Conservation (phyloP, 208 protist genomes). For the Vickermania spadyakhi region DNA sequence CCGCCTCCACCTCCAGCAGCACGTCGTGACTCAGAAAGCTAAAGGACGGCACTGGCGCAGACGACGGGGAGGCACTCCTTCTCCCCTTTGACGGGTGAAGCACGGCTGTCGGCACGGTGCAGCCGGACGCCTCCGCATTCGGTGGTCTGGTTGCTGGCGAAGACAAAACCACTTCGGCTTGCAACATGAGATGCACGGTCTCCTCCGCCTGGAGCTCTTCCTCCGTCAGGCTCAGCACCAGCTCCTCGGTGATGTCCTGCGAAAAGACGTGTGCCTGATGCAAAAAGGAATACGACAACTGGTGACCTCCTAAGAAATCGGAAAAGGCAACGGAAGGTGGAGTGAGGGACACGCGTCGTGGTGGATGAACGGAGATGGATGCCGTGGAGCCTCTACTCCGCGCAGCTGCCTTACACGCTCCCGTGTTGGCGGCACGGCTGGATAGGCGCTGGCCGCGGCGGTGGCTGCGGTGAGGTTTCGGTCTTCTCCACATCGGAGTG, state of each 20-base stretch:
- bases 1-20: constrained; percentile 79
- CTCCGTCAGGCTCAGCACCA: background rate
- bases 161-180: too few species aligned
- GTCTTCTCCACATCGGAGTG: too few species aligned
- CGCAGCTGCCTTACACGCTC: too few species aligned
- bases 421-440: background rate
- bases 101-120: too few species aligned
- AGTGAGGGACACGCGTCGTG: background rate
- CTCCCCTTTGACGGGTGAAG: too few species aligned
- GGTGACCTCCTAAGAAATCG: background rate
- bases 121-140: too few species aligned
- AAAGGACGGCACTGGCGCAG: background rate
- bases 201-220: background rate
- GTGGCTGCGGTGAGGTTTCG: too few species aligned
- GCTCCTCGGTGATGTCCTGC: background rate
- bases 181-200: background rate
- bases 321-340: background rate
- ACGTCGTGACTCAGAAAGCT: background rate
- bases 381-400: too few species aligned
- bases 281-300: background rate
- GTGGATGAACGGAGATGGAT: background rate
- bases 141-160: too few species aligned
- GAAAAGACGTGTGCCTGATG: background rate
- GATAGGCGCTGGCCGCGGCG: background rate
- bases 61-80: too few species aligned